phyloP scores from a whole-genome alignment of 352 stramenopile species.

The Blastocystis sp. region DNA sequence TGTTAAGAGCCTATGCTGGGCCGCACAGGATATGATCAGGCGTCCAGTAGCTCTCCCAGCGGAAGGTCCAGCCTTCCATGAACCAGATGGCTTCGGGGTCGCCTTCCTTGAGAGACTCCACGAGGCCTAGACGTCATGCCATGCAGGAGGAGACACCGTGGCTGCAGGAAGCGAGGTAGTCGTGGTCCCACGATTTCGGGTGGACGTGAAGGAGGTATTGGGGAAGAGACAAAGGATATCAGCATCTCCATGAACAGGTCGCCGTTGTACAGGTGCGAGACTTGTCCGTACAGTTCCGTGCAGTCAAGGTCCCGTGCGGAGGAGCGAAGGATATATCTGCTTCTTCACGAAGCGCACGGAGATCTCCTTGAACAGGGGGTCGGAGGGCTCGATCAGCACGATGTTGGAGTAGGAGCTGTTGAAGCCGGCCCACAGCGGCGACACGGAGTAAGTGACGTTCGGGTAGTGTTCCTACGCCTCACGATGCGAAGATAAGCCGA shows the following conservation, averaged over 20 bases:
- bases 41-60: constrained; percentile 78
- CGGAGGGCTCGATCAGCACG: constrained; percentile 50
- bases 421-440: constrained; percentile 47
- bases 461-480: constrained; percentile 44
- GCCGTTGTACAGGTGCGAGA: constrained; percentile 67
- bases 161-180: constrained; percentile 53
- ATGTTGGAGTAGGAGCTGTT: constrained; percentile 53
- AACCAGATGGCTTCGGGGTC: constrained; percentile 81
- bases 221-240: constrained; percentile 40
- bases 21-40: constrained; percentile 74
- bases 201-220: constrained; percentile 1
- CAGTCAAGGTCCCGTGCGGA: background rate
- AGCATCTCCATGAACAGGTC: constrained; percentile 73
- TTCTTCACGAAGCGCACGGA: constrained; percentile 54
- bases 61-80: constrained; percentile 81
- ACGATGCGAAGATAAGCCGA: background rate
- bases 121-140: background rate
- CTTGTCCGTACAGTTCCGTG: background rate
- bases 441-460: background rate
- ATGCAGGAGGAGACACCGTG: background rate
- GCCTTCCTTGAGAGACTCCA: constrained; percentile 73
- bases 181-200: constrained; percentile 57
- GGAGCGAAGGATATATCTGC: constrained; percentile 29
- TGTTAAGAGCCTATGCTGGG: background rate
- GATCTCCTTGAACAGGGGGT: constrained; percentile 63